Evolutionary conservation across 306 rosid species (phyloP).

Genomic region (Quercus dentata): DNA sequence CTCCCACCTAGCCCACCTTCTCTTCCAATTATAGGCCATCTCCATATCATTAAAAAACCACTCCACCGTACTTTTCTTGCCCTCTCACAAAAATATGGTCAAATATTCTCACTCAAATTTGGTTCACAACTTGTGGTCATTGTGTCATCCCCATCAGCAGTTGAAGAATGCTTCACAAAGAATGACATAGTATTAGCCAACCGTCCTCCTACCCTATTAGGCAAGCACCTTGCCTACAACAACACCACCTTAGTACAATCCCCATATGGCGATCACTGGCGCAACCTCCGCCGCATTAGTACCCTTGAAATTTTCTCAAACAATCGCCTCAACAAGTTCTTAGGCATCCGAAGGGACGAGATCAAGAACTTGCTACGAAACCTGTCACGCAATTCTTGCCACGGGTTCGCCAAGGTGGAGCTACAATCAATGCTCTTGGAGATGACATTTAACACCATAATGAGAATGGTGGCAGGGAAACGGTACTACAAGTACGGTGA

Average conservation of each 20-base stretch:
- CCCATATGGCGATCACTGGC: constrained; percentile 77
- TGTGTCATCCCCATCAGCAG: constrained; percentile 43
- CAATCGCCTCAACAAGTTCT: constrained; percentile 25
- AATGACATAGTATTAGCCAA: constrained; percentile 58
- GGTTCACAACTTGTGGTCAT: constrained; percentile 33
- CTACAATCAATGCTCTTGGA: constrained; percentile 30
- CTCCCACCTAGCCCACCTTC: constrained; percentile 52
- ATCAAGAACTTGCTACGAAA: constrained; percentile 24
- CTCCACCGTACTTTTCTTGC: constrained; percentile 22
- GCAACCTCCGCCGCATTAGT: constrained; percentile 70
- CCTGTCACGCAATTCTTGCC: not conserved
- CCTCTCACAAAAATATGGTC: constrained; percentile 48
- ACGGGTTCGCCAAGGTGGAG: constrained; percentile 29
- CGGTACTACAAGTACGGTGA: constrained; percentile 46
- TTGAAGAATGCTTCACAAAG: constrained; percentile 67
- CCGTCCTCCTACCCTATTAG: constrained; percentile 23
- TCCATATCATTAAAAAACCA: constrained; percentile 43
- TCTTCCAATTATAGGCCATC: constrained; percentile 60
- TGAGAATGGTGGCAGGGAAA: constrained; percentile 71
- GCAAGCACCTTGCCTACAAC: constrained; percentile 45
- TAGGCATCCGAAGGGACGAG: constrained; percentile 39
- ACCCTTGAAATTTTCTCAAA: constrained; percentile 55
- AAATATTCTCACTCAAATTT: constrained; percentile 18
- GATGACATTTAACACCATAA: constrained; percentile 50
- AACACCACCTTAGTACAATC: constrained; percentile 22